phyloP scores from a whole-genome alignment of 768 basidiomycete species.

The Amanita jacksonii region DNA sequence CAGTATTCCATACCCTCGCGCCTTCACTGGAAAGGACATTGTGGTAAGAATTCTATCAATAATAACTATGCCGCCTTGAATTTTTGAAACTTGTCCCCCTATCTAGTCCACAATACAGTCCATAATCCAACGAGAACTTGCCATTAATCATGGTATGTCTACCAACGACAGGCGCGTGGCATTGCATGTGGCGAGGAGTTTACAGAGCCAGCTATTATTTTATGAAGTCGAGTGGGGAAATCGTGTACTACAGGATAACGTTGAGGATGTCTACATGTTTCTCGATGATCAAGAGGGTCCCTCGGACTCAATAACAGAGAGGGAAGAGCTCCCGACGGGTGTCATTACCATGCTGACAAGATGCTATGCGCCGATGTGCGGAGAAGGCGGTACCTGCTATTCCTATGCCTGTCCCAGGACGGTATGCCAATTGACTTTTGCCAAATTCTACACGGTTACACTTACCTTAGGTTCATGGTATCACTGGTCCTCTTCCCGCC shows the following conservation, averaged over 20 bases:
- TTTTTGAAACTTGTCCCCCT: constrained; percentile 2
- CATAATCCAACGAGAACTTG: constrained; percentile 71
- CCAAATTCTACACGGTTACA: background rate
- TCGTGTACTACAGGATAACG: constrained; percentile 72
- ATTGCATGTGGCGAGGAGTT: constrained; percentile 76
- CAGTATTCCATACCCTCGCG: constrained; percentile 83
- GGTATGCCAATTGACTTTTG: constrained; percentile 24
- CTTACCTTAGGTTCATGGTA: constrained; percentile 19
- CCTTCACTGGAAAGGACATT: constrained; percentile 92
- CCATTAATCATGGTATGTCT: constrained; percentile 53
- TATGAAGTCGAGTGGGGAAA: constrained; percentile 97
- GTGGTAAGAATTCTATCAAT: constrained; percentile 59
- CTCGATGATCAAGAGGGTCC: constrained; percentile 71
- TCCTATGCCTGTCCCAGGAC: constrained; percentile 70
- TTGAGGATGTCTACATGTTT: constrained; percentile 94
- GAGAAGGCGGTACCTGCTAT: constrained; percentile 73
- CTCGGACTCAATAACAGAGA: constrained; percentile 45
- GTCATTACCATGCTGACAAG: constrained; percentile 81
- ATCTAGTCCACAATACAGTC: constrained; percentile 75
- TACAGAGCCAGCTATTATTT: constrained; percentile 90
- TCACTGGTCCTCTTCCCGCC: constrained; percentile 17
- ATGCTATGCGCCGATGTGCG: constrained; percentile 84
- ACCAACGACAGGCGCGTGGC: constrained; percentile 74
- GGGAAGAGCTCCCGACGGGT: constrained; percentile 72
- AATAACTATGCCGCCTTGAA: background rate